phyloP scores from a whole-genome alignment of 352 stramenopile genomes.

The Globisporangium solare region DNA sequence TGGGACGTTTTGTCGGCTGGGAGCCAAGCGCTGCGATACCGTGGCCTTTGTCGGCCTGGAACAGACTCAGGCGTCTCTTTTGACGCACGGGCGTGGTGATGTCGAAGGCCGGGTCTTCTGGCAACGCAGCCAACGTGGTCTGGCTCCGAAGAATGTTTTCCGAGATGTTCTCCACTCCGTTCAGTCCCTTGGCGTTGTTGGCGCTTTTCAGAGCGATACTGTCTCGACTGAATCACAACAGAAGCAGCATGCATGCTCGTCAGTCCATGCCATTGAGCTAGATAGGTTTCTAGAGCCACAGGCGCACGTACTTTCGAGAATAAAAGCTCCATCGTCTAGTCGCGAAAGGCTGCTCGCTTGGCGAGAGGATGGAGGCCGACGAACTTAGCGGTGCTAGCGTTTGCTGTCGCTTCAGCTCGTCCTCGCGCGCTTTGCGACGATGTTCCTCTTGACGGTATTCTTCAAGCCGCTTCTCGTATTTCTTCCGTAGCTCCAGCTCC shows the following conservation, averaged over 20 bases:
- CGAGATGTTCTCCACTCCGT: conserved; percentile 71
- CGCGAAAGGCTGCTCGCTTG: conserved; percentile 32
- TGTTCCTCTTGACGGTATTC: conserved; percentile 69
- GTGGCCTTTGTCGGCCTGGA: conserved; percentile 2
- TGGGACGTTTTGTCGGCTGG: conserved; percentile 13
- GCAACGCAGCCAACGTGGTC: conserved; percentile 22
- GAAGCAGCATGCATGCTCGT: background rate
- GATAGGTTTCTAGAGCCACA: background rate
- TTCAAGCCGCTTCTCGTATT: conserved; percentile 72
- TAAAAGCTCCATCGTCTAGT: conserved; percentile 68
- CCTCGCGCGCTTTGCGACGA: conserved; percentile 38
- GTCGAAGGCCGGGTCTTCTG: conserved; percentile 23
- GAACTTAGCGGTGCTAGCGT: conserved; percentile 29
- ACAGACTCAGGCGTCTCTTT: conserved; percentile 22
- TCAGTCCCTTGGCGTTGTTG: conserved; percentile 31
- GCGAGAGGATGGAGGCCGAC: conserved; percentile 15
- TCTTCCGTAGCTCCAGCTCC: conserved; percentile 62
- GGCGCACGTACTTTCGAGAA: conserved; percentile 46
- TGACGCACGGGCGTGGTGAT: conserved; percentile 24
- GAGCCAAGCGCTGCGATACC: background rate
- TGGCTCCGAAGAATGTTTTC: conserved; percentile 68
- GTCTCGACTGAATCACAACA: conserved; percentile 18
- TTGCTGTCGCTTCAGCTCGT: conserved; percentile 39
- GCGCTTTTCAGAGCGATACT: conserved; percentile 24
- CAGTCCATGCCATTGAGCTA: background rate